phyloP scores from a whole-genome alignment of 164 flowering plant species.

The Cinnamomum chago region DNA sequence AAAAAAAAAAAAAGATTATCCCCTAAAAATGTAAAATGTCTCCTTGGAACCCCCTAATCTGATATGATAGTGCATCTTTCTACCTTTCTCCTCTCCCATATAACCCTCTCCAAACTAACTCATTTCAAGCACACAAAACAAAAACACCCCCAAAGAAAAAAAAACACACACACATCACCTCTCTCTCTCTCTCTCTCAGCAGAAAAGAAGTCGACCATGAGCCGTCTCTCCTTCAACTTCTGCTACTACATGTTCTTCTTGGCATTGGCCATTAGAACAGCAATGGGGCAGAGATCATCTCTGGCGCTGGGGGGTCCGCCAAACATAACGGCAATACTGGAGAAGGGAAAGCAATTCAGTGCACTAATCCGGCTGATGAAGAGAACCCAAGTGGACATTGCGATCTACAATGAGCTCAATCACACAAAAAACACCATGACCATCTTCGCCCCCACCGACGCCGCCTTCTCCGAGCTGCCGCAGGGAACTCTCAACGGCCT shows the following conservation, averaged over 20 bases:
- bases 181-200: neutral
- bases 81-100: neutral
- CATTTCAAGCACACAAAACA: neutral
- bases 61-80: neutral
- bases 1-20: too few species aligned
- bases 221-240: neutral
- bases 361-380: slow-evolving; percentile 36
- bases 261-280: neutral
- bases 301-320: slow-evolving; percentile 31
- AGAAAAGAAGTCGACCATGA: neutral
- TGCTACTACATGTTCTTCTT: neutral
- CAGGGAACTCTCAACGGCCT: slow-evolving; percentile 75
- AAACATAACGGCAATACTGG: slow-evolving; percentile 26
- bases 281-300: slow-evolving; percentile 19
- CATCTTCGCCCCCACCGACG: slow-evolving; percentile 70
- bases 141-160: too few species aligned
- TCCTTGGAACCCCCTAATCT: neutral
- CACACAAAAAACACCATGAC: slow-evolving; percentile 64
- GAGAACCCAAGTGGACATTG: slow-evolving; percentile 40
- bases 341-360: slow-evolving; percentile 27
- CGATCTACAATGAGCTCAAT: slow-evolving; percentile 64
- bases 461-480: slow-evolving; percentile 56
- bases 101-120: neutral
- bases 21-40: too few species aligned
- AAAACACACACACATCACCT: neutral